Percentiles rank a stretch among this genome's conserved stretches.
These are phyloP conservation scores for Mortierella sp. DNA, from an alignment of 371 early-diverging fungal species.

Conservation along the genomic window DNA sequence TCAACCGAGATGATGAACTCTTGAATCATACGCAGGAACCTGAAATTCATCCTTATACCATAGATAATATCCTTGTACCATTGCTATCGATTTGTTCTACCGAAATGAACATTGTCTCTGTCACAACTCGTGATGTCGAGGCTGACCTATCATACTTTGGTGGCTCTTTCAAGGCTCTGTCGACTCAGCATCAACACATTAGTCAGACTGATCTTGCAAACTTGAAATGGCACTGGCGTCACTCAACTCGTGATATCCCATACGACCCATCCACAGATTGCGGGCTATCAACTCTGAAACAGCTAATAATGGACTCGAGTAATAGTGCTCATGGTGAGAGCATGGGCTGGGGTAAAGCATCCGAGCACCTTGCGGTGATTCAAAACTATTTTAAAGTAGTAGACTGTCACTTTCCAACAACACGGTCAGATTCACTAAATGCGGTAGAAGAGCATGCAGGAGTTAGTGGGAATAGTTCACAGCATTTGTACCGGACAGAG, in stretches of 20 bases:
- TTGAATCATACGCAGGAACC: background rate
- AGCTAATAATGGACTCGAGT: background rate
- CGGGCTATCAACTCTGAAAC: background rate
- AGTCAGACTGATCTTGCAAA: background rate
- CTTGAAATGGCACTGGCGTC: slow-evolving; percentile 18
- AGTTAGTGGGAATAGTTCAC: background rate
- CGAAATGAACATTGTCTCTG: slow-evolving; percentile 20
- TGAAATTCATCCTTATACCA: background rate
- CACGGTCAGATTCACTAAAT: background rate
- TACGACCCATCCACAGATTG: background rate
- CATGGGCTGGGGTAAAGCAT: background rate
- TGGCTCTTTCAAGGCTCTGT: slow-evolving; percentile 2
- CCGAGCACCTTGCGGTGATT: background rate
- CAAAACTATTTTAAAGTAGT: slow-evolving; percentile 7
- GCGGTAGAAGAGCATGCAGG: background rate
- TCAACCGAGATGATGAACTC: slow-evolving; percentile 5
- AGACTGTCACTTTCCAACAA: slow-evolving; percentile 8
- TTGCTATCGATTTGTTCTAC: slow-evolving; percentile 28
- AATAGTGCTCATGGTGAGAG: background rate
- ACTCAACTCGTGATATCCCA: background rate
- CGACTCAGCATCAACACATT: background rate
- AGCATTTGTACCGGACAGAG: background rate
- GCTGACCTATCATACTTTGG: slow-evolving; percentile 15
- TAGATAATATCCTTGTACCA: slow-evolving; percentile 6
- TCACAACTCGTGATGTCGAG: slow-evolving; percentile 1